These are phyloP conservation scores for Sindora glabra DNA, from an alignment of 306 rosid genomes.

Conservation along the genomic window DNA sequence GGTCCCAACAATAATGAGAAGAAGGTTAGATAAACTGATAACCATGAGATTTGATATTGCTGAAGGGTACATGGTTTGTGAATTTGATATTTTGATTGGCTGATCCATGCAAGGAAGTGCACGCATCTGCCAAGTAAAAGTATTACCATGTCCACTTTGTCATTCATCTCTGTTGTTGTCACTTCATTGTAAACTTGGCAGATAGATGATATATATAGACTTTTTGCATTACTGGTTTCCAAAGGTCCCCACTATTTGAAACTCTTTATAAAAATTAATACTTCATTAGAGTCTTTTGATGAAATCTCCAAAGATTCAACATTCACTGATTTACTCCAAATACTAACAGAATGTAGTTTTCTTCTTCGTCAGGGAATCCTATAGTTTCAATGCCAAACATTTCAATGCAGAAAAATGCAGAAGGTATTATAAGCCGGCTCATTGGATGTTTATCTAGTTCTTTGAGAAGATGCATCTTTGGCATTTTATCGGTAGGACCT, in stretches of 20 bases:
- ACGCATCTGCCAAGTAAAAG: no score
- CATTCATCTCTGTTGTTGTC: no score
- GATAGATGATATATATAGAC: neutral
- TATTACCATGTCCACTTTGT: no score
- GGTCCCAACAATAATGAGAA: neutral
- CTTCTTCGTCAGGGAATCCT: constrained; percentile 6
- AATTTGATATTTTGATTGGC: neutral
- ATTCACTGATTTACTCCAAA: neutral
- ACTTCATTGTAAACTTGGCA: no score
- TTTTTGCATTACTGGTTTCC: neutral
- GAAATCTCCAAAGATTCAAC: neutral
- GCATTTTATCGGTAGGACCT: constrained; percentile 50
- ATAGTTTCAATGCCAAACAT: constrained; percentile 1
- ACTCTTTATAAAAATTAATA: neutral
- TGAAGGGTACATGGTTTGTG: neutral
- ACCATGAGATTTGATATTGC: neutral
- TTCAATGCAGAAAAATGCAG: constrained; percentile 31
- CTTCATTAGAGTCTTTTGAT: neutral
- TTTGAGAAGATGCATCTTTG: constrained; percentile 48
- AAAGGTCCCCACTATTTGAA: neutral
- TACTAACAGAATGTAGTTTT: neutral
- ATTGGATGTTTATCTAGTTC: constrained; percentile 26
- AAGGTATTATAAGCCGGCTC: constrained; percentile 9
- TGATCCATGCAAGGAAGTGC: neutral
- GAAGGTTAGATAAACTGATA: neutral